phyloP scores from a whole-genome alignment of 108 stramenopile species.

The Nannochloropsis oceanica region DNA sequence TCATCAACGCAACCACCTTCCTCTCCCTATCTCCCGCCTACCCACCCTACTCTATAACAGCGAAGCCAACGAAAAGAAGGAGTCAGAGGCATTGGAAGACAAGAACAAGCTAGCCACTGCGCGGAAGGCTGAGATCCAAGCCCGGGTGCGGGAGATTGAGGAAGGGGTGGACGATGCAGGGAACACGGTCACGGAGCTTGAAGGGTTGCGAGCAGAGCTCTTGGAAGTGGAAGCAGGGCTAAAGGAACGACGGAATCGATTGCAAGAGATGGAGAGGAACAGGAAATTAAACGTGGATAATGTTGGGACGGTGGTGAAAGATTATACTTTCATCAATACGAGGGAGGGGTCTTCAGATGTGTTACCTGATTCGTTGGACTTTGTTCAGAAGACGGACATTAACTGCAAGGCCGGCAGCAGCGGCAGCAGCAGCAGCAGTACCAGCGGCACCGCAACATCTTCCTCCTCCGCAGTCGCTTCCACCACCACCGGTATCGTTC shows the following conservation, averaged over 20 bases:
- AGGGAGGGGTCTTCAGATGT: constrained; percentile 47
- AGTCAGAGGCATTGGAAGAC: constrained; percentile 56
- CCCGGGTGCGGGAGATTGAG: constrained; percentile 37
- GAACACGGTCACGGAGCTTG: constrained; percentile 56
- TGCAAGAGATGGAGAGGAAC: constrained; percentile 83
- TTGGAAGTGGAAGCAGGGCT: constrained; percentile 52
- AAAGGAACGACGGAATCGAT: constrained; percentile 40
- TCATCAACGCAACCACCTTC: too few species aligned
- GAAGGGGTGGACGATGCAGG: constrained; percentile 48
- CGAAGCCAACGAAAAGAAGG: constrained; percentile 62
- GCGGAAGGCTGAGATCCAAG: constrained; percentile 59
- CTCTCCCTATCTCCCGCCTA: too few species aligned
- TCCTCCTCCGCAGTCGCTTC: background rate
- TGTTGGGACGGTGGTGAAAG: constrained; percentile 78
- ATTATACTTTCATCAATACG: constrained; percentile 73
- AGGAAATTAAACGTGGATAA: constrained; percentile 97
- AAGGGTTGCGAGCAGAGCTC: constrained; percentile 59
- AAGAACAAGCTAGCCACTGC: constrained; percentile 40
- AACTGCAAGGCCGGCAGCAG: background rate
- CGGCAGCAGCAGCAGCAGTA: background rate
- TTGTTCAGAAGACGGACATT: background rate
- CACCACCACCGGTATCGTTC: background rate
- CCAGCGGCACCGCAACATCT: background rate
- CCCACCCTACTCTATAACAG: background rate
- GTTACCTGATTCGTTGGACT: background rate